Conservation (phyloP, 768 basidiomycete genomes). For the Sporobolomyces phaffii region DNA sequence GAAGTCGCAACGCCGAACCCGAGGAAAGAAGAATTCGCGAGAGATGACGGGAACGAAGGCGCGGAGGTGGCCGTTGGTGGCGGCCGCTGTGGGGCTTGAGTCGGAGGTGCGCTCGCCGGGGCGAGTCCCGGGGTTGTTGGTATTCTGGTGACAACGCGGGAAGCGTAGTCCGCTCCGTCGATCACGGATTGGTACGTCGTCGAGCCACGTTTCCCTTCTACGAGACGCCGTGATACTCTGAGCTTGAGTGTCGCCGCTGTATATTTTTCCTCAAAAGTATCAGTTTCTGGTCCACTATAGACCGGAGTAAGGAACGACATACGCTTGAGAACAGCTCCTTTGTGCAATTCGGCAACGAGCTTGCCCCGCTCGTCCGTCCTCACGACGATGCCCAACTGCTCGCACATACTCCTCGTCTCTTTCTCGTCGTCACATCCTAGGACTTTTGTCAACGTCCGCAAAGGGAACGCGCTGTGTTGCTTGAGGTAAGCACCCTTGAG, state of each 20-base stretch:
- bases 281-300: too few species aligned
- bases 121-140: slow-evolving; percentile 45
- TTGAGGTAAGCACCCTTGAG: slow-evolving; percentile 58
- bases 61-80: background rate
- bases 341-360: slow-evolving; percentile 34
- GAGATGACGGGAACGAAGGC: slow-evolving; percentile 7
- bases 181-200: slow-evolving; percentile 44
- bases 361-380: slow-evolving; percentile 20
- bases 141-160: slow-evolving; percentile 34
- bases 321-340: slow-evolving; percentile 33
- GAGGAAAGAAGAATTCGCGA: too few species aligned
- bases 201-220: slow-evolving; percentile 44
- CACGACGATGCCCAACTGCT: slow-evolving; percentile 42
- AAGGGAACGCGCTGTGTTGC: slow-evolving; percentile 43
- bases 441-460: slow-evolving; percentile 44
- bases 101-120: slow-evolving; percentile 43
- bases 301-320: background rate
- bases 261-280: too few species aligned
- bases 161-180: slow-evolving; percentile 43
- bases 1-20: slow-evolving; percentile 43
- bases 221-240: slow-evolving; percentile 41
- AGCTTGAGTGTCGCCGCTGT: slow-evolving; percentile 42
- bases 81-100: background rate
- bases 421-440: slow-evolving; percentile 47
- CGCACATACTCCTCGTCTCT: slow-evolving; percentile 43